Base-by-base conservation (phyloP, 108 stramenopile species). In the Epithemia pelagica region DNA sequence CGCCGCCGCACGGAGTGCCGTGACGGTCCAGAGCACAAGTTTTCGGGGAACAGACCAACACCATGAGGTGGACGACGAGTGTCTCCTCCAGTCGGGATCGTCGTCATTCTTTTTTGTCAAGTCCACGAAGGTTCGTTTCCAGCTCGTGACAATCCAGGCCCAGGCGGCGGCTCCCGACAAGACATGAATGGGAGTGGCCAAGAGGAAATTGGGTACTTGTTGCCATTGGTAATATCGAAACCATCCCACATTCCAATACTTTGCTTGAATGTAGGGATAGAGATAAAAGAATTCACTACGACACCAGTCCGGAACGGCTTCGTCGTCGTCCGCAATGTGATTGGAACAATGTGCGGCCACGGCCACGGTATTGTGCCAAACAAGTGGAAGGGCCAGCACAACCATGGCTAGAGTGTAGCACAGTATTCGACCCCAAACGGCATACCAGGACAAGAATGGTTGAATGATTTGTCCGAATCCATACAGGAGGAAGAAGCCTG, bases 171-270 rank as follows among this genome's bases (percentile, higher is more conserved):
- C 27, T 26, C 55, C 46, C 61, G 85, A 75, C 22, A 86, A 37
- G 0, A 64, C 5, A 27, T 91, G 57, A 27, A 91, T 75, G 1
- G 92, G 92, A 53, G 73, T 46, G 0, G 92, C 92, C 58, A 94
- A 71, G 21, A 91, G 52, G 65, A 91, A 91, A 61, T 94, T 94
- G 28, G 92, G 92, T 32, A 91, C 75, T 69, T 94, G 89, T 65
- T 86, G 87, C 63, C 73, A 29, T 62, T 87, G 74, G 59, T 76
- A 94, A 74, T 94, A 94, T 21, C 76, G 78, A 32, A 94, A 74
- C 3, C 88, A 74, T 3, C 92, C 92, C 2, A 94, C 89, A 73
- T 94, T 91, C 92, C 92, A 94, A 62, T 94, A 85, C 66, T 84
- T 77, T 46, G 71, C 64, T 75, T 94, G 92, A 20, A 88, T 81